Evolutionary conservation across 2,329 filamentous ascomycete genomes (phyloP).

Genomic region (Ophidiomyces ophidiicola): DNA sequence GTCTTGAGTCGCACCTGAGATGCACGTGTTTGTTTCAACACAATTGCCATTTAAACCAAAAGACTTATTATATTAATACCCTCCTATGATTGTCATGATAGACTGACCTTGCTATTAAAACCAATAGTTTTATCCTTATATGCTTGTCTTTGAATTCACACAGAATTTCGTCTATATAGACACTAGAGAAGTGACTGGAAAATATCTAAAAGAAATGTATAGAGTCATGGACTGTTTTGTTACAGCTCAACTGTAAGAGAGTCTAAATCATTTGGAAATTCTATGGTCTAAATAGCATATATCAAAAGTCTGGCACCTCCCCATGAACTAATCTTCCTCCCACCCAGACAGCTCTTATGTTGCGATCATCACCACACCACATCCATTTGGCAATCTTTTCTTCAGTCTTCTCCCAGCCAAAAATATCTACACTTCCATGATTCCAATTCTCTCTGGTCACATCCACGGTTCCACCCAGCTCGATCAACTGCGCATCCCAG

Average conservation of each 20-base stretch:
- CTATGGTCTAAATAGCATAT: background rate
- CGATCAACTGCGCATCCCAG: slow-evolving; percentile 80
- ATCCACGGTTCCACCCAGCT: slow-evolving; percentile 40
- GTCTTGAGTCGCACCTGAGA: background rate
- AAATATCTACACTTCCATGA: slow-evolving; percentile 66
- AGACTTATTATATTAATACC: slow-evolving; percentile 6
- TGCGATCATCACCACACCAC: slow-evolving; percentile 84
- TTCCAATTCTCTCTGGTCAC: slow-evolving; percentile 18
- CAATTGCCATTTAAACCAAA: slow-evolving; percentile 1
- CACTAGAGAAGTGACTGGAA: background rate
- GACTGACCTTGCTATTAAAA: background rate
- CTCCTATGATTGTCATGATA: slow-evolving; percentile 7
- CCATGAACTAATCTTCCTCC: slow-evolving; percentile 65
- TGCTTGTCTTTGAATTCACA: too few relatives aligned
- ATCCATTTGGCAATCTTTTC: slow-evolving; percentile 88
- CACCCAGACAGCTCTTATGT: slow-evolving; percentile 82
- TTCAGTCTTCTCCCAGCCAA: slow-evolving; percentile 82
- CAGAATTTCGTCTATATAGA: background rate
- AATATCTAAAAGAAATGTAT: background rate
- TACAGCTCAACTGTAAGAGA: too few relatives aligned
- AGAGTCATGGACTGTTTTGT: too few relatives aligned
- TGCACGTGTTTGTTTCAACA: slow-evolving; percentile 11
- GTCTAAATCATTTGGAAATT: background rate
- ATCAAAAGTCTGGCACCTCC: background rate
- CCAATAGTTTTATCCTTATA: background rate